Conservation (phyloP, 2,329 filamentous ascomycete species). For the Emericellopsis cladophorae region DNA sequence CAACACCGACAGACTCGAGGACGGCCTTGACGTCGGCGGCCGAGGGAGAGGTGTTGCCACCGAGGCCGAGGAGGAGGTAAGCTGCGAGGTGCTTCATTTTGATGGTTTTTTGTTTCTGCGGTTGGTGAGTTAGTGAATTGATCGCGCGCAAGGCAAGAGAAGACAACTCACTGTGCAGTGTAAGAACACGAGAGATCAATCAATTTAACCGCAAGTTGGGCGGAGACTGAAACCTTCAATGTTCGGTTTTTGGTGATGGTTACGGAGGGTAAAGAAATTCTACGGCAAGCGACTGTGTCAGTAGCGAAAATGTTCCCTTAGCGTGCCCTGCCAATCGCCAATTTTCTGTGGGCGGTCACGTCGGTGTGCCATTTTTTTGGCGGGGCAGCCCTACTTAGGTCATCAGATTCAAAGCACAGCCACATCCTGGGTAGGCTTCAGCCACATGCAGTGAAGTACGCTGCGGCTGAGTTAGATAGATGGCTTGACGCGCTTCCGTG, state of each 20-base stretch:
- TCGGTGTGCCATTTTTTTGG: too few species aligned
- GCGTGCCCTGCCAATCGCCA: too few species aligned
- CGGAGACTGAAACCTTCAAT: conserved; percentile 98
- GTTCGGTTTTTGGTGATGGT: conserved; percentile 39
- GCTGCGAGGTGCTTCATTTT: conserved; percentile 99
- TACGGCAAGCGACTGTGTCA: background rate
- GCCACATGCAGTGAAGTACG: too few species aligned
- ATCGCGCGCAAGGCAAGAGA: background rate
- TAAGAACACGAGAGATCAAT: conserved; percentile 90
- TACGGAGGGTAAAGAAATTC: too few species aligned
- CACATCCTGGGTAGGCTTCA: too few species aligned
- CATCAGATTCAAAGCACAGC: too few species aligned
- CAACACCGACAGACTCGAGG: conserved; percentile 87
- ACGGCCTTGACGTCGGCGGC: conserved; percentile 78
- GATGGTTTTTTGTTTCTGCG: conserved; percentile 19
- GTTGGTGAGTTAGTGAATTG: background rate
- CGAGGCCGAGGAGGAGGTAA: conserved; percentile 93
- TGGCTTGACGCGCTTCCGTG: too few species aligned
- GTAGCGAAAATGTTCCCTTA: too few species aligned
- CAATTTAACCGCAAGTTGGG: conserved; percentile 96
- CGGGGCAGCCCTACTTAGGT: too few species aligned
- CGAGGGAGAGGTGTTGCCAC: conserved; percentile 81
- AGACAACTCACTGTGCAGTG: background rate
- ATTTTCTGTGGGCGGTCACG: too few species aligned
- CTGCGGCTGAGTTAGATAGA: too few species aligned